Evolutionary conservation across 2,329 filamentous ascomycete genomes (phyloP).

Genomic region (Fusarium mundagurra): DNA sequence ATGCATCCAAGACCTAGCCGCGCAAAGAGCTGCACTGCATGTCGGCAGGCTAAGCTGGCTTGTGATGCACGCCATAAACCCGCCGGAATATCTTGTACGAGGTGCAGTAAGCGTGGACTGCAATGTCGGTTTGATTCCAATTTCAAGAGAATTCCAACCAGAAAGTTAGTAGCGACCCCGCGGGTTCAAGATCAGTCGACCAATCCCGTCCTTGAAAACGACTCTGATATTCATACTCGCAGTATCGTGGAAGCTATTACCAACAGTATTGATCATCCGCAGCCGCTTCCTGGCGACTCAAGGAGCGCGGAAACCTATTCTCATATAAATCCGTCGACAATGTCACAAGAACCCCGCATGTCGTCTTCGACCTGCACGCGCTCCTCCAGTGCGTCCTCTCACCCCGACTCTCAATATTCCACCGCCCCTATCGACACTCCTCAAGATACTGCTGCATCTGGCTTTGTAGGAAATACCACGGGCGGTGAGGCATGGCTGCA

Average conservation of each 20-base stretch:
- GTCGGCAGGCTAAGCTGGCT: not conserved
- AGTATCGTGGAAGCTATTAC: not conserved
- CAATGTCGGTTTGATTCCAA: not conserved
- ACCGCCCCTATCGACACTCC: no score
- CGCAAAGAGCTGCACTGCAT: not conserved
- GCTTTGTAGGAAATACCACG: fast-evolving
- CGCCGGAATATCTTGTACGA: not conserved
- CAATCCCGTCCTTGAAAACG: fast-evolving
- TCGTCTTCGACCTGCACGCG: not conserved
- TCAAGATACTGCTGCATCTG: not conserved
- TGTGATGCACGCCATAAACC: not conserved
- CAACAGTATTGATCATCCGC: not conserved
- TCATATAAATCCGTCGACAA: not conserved
- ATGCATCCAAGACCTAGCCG: not conserved
- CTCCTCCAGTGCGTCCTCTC: not conserved
- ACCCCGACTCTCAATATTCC: not conserved
- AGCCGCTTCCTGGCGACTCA: not conserved
- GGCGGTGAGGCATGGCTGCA: not conserved
- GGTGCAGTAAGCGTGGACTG: not conserved
- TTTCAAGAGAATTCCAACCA: not conserved
- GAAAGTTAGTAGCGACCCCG: not conserved
- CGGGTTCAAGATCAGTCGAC: no score
- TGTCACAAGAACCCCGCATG: not conserved
- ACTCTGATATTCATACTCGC: not conserved
- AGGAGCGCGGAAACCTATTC: not conserved